Percentiles rank a stretch among this genome's conserved stretches.
These are phyloP conservation scores for Hypsizygus marmoreus DNA, from an alignment of 768 basidiomycete species.

Conservation along the genomic window DNA sequence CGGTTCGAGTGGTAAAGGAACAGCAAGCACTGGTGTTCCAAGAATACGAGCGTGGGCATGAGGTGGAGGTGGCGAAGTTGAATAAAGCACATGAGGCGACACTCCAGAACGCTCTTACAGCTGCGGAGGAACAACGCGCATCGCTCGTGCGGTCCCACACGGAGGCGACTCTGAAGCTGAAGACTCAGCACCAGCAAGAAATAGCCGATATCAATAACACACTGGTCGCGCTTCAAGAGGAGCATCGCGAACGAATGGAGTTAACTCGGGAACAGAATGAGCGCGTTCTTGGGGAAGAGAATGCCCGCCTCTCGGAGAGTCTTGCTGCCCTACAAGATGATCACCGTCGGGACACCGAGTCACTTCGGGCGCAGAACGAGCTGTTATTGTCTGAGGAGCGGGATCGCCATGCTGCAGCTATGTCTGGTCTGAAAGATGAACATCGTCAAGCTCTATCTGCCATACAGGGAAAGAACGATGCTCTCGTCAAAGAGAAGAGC, in stretches of 20 bases:
- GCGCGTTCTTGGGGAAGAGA: slow-evolving; percentile 46
- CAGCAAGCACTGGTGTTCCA: slow-evolving; percentile 56
- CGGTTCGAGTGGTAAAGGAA: slow-evolving; percentile 49
- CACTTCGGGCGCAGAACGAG: slow-evolving; percentile 12
- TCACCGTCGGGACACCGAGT: slow-evolving; percentile 41
- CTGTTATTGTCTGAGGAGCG: slow-evolving; percentile 8
- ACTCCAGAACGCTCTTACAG: slow-evolving; percentile 30
- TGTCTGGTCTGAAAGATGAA: slow-evolving; percentile 11
- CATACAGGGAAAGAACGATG: too few species aligned
- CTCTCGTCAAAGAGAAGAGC: slow-evolving; percentile 50
- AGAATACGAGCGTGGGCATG: slow-evolving; percentile 58
- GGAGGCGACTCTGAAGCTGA: slow-evolving; percentile 35
- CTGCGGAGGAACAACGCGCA: slow-evolving; percentile 27
- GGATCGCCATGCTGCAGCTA: slow-evolving; percentile 1
- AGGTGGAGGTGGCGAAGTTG: slow-evolving; percentile 52
- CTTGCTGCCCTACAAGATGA: slow-evolving; percentile 56
- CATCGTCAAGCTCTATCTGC: slow-evolving; percentile 2
- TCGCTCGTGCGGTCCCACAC: slow-evolving; percentile 38
- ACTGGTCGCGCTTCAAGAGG: slow-evolving; percentile 38
- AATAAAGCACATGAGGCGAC: slow-evolving; percentile 47
- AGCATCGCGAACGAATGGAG: slow-evolving; percentile 39
- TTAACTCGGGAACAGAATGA: slow-evolving; percentile 35
- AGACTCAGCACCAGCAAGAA: slow-evolving; percentile 50
- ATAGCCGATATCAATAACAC: slow-evolving; percentile 41
- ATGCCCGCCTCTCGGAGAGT: slow-evolving; percentile 40